Evolutionary conservation across 2,329 filamentous ascomycete species (phyloP).

Genomic region (Fusarium sp.): DNA sequence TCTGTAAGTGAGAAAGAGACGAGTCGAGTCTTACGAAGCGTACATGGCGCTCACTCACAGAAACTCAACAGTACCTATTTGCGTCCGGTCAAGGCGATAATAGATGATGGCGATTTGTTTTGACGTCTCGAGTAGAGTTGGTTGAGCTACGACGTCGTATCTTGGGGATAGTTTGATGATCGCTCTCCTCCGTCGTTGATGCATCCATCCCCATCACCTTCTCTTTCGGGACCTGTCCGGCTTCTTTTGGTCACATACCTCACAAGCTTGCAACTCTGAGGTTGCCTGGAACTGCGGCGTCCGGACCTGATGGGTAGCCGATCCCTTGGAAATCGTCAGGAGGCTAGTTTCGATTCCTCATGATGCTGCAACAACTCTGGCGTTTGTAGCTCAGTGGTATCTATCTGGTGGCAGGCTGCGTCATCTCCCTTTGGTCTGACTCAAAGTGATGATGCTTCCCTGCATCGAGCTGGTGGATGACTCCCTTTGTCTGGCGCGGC

Average conservation of each 20-base stretch:
- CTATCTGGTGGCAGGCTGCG: neutral
- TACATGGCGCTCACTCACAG: neutral
- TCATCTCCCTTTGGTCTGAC: neutral
- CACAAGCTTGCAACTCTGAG: neutral
- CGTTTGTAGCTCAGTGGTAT: neutral
- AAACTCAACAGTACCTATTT: neutral
- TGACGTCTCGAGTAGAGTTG: neutral
- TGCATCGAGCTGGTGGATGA: conserved; percentile 25
- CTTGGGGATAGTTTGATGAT: neutral
- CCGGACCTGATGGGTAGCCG: neutral
- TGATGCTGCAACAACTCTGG: neutral
- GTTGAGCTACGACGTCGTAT: neutral
- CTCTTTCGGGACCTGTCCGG: neutral
- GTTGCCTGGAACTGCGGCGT: conserved; percentile 2
- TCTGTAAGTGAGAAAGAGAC: conserved; percentile 1
- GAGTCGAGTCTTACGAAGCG: conserved; percentile 19
- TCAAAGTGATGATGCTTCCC: conserved; percentile 22
- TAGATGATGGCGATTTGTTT: neutral
- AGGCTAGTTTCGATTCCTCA: neutral
- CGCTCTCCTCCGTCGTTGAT: neutral
- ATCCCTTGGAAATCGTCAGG: conserved; percentile 7
- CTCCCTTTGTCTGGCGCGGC: conserved; percentile 29
- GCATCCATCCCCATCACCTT: neutral
- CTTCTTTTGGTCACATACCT: conserved; percentile 21
- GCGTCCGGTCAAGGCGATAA: neutral